Evolutionary conservation across 805 yeast genomes (phyloP).

Genomic region (Candida ipomoeae): DNA sequence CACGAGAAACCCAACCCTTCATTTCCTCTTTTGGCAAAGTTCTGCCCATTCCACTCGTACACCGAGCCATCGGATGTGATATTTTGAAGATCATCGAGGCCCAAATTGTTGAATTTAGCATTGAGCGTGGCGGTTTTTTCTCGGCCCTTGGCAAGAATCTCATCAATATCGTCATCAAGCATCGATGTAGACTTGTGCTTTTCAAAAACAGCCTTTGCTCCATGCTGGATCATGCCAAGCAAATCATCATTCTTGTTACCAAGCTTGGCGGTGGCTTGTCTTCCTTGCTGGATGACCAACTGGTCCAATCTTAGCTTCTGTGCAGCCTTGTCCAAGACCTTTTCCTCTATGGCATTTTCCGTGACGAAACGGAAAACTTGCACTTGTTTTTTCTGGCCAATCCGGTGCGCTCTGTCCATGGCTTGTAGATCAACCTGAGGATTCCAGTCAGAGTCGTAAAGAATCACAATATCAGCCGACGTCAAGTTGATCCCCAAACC

Average conservation of each 20-base stretch:
- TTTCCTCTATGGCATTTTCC: slow-evolving; percentile 94
- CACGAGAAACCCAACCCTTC: slow-evolving; percentile 45
- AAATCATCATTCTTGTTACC: slow-evolving; percentile 79
- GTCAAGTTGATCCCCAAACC: slow-evolving; percentile 93
- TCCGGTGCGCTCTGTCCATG: slow-evolving; percentile 97
- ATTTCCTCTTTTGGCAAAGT: slow-evolving; percentile 56
- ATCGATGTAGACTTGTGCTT: slow-evolving; percentile 25
- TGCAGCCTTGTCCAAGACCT: slow-evolving; percentile 92
- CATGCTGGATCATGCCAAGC: slow-evolving; percentile 93
- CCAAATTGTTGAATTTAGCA: slow-evolving; percentile 77
- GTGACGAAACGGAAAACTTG: slow-evolving; percentile 89
- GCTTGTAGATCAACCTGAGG: slow-evolving; percentile 98
- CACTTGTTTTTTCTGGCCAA: slow-evolving; percentile 96
- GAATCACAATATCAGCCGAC: slow-evolving; percentile 82
- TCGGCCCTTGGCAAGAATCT: slow-evolving; percentile 73
- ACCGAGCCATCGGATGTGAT: slow-evolving; percentile 86
- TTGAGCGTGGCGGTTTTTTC: slow-evolving; percentile 75
- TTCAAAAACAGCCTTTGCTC: slow-evolving; percentile 86
- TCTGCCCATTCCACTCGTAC: slow-evolving; percentile 95
- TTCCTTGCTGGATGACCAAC: slow-evolving; percentile 86
- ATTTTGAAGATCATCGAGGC: slow-evolving; percentile 89
- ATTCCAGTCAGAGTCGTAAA: slow-evolving; percentile 95
- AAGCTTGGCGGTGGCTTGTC: slow-evolving; percentile 40
- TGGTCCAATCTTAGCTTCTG: slow-evolving; percentile 91
- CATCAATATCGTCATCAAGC: slow-evolving; percentile 74